Conservation (phyloP, 176 grass and related monocot genomes). For the Musa troglodytarum region DNA sequence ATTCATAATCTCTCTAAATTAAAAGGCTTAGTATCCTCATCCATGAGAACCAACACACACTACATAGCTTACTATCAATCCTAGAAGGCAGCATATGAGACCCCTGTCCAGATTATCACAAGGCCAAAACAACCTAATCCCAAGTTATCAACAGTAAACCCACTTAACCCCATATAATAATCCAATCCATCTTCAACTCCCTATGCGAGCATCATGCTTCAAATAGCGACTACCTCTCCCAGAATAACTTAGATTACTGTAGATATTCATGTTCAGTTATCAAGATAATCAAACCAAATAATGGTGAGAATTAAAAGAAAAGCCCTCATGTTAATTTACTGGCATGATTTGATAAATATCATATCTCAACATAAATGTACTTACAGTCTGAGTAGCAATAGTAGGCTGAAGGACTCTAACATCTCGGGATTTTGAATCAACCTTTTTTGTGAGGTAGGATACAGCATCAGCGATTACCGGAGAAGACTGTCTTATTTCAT, state of each 20-base stretch:
- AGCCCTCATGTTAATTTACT: neutral
- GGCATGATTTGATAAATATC: neutral
- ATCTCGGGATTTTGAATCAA: slow-evolving; percentile 87
- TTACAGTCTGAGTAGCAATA: slow-evolving; percentile 91
- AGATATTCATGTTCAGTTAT: neutral
- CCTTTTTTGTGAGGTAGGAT: slow-evolving; percentile 84
- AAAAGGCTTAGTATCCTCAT: too few species aligned
- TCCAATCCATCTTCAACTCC: too few species aligned
- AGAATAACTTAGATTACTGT: neutral
- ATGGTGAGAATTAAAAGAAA: neutral
- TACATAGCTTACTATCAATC: too few species aligned
- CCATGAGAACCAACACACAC: too few species aligned
- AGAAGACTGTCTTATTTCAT: slow-evolving; percentile 45
- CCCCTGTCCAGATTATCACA: too few species aligned
- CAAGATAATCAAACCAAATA: neutral
- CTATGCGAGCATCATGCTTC: neutral
- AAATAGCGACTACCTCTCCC: neutral
- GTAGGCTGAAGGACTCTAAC: slow-evolving; percentile 89
- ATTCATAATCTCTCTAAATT: too few species aligned
- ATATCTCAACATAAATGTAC: slow-evolving; percentile 17
- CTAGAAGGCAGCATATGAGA: too few species aligned
- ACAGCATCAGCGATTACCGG: slow-evolving; percentile 71
- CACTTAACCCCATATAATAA: too few species aligned
- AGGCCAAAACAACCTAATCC: too few species aligned
- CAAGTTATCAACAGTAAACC: too few species aligned